Conservation (phyloP, 805 yeast genomes). For the Candida khao-thaluensis region DNA sequence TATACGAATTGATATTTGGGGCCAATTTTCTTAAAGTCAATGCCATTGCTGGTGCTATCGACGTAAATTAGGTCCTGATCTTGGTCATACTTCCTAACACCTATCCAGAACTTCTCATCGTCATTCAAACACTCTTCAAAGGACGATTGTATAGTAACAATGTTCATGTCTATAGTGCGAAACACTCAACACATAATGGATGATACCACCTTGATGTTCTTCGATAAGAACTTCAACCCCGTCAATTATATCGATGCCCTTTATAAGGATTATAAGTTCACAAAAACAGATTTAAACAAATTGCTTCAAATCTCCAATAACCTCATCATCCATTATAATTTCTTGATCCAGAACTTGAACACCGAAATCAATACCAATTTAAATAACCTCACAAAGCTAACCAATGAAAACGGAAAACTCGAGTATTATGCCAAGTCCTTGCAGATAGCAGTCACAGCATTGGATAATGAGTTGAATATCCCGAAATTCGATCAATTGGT, state of each 20-base stretch:
- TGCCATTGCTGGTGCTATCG: background rate
- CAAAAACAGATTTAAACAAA: slow-evolving; percentile 27
- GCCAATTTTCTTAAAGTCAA: slow-evolving; percentile 2
- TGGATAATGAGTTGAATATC: slow-evolving; percentile 46
- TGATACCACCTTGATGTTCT: slow-evolving; percentile 62
- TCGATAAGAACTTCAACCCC: slow-evolving; percentile 64
- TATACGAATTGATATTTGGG: slow-evolving; percentile 4
- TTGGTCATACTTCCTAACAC: slow-evolving; percentile 18
- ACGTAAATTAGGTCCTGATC: background rate
- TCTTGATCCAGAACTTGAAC: slow-evolving; percentile 55
- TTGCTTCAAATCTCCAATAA: slow-evolving; percentile 50
- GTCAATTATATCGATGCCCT: slow-evolving; percentile 65
- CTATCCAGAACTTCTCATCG: slow-evolving; percentile 46
- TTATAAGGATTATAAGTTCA: slow-evolving; percentile 30
- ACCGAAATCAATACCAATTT: slow-evolving; percentile 47
- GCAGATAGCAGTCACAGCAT: slow-evolving; percentile 54
- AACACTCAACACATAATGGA: slow-evolving; percentile 9
- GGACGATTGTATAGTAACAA: slow-evolving; percentile 43
- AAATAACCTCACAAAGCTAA: slow-evolving; percentile 40
- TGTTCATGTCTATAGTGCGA: slow-evolving; percentile 16
- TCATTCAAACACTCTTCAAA: slow-evolving; percentile 46
- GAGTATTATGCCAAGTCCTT: slow-evolving; percentile 66
- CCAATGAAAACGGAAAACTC: slow-evolving; percentile 33
- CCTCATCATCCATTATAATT: slow-evolving; percentile 59
- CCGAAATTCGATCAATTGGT: slow-evolving; percentile 19